Conservation (phyloP, 1,284 basidiomycete species). For the Takashimella tepidaria region DNA sequence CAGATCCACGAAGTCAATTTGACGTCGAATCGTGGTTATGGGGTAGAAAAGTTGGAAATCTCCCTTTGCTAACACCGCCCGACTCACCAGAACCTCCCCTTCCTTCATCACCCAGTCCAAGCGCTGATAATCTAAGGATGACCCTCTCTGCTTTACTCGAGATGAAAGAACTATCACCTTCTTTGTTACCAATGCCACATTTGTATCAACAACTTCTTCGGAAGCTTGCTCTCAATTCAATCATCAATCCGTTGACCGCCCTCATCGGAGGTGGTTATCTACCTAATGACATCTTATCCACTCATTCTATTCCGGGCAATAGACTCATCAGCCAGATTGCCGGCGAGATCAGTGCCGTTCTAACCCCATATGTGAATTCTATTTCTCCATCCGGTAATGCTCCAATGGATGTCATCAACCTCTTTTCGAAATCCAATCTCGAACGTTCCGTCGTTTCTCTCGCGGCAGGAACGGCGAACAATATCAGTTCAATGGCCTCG, state of each 20-base stretch:
- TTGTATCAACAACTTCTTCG: slow-evolving; percentile 68
- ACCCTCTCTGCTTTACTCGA: slow-evolving; percentile 64
- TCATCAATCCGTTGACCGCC: slow-evolving; percentile 84
- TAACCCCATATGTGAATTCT: slow-evolving; percentile 49
- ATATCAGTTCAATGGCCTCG: slow-evolving; percentile 71
- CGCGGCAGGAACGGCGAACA: slow-evolving; percentile 56
- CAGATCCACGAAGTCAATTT: slow-evolving; percentile 55
- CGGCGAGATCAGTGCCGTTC: slow-evolving; percentile 60
- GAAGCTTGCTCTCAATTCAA: slow-evolving; percentile 79
- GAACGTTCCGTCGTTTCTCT: slow-evolving; percentile 56
- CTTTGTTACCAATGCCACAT: slow-evolving; percentile 65
- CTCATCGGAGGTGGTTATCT: slow-evolving; percentile 59
- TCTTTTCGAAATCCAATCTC: slow-evolving; percentile 34
- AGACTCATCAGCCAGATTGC: slow-evolving; percentile 56
- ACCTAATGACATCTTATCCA: slow-evolving; percentile 69
- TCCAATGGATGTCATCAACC: slow-evolving; percentile 26
- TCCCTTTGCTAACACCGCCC: slow-evolving; percentile 20
- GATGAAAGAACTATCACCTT: slow-evolving; percentile 56
- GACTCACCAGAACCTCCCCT: slow-evolving; percentile 31
- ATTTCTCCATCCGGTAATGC: slow-evolving; percentile 31
- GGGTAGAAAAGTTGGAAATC: slow-evolving; percentile 9
- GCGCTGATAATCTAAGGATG: slow-evolving; percentile 53
- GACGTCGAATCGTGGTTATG: slow-evolving; percentile 34
- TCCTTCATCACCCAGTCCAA: slow-evolving; percentile 53
- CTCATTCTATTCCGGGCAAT: slow-evolving; percentile 46